Evolutionary conservation across 2,329 filamentous ascomycete species (phyloP), one percentile per base, ranked within the genome.

Genomic region (Ophidiomyces ophidiicola): DNA sequence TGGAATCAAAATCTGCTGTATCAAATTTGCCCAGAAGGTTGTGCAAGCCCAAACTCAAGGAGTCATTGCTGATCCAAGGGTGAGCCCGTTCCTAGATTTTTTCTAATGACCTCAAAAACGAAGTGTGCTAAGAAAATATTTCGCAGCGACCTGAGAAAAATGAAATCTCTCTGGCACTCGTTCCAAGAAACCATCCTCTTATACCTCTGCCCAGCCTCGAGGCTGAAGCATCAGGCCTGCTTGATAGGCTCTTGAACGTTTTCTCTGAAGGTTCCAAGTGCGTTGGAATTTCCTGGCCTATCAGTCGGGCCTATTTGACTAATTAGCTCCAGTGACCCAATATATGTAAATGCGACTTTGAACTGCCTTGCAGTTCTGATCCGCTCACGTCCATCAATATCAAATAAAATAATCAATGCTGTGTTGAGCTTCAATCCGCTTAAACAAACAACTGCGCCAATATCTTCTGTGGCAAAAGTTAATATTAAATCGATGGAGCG

Each of bases 11-110:
- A 80, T 96, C 58, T 93, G 86, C 68, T 96, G 90, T 66, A 80
- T 96, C 70, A 98, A 98, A 62, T 98, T 98, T 60, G 80, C 85
- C 25, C 88, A 98, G 64, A 78, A 84, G 47, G 84, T 96, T 31
- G 82, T 98, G 31, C 74, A 94, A 48, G 83, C 86, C 12, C 88
- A 98, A 61, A 94, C 85, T 7, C 78, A 80, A n/a, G 84, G 84
- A 32, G 66, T 80, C 43, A 82, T 83, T 49, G 70, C 76, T 41
- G 88, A 96, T 56, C 81, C 82, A 50, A 78, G 84, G 67, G 84
- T 94, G 73, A 59, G 74, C 67, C 45, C 41, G 20, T 14, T 26
- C 7, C 14, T 31, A 8, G 12, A 7, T 32, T 32, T n/a, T 14
- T n/a, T 10, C 29, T 10, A 20, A 12, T 7, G 14, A 7, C 18